Evolutionary conservation across 2,329 filamentous ascomycete genomes (phyloP), one percentile per base, ranked within the genome.

Genomic region (Exophiala bonariae): DNA sequence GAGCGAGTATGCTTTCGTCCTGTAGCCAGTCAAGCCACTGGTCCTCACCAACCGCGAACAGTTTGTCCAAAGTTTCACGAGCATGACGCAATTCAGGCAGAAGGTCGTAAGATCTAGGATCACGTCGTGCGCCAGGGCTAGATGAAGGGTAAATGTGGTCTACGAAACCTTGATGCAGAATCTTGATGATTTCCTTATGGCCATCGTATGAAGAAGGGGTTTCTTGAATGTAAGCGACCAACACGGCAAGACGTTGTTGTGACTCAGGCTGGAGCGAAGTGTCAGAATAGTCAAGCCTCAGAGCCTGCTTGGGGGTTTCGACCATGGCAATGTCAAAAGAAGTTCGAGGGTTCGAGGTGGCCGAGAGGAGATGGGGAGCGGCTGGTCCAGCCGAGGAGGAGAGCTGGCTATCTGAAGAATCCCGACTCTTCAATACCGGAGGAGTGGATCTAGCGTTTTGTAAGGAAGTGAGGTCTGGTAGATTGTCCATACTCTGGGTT

Each of bases 21-120:
- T 80, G 73, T 34, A 85, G 76, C 73, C 81, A 83, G 50, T 82
- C 79, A 3, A 75, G 67, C 81, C 81, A 85, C 41, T 83, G 68
- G 33, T 79, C 74, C 61, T 85, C 82, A 1, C 81, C 81, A 49
- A 85, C 75, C 2, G 81, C 77, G 57, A 83, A 85, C 16, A 81
- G 74, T 42, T 77, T 75, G 56, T 81, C 77, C 76, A 85, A 81
- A 44, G 76, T 74, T 57, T 79, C 75, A 48, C 81, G 75, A 3
- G 73, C 72, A 17, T 62, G 68, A 30, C 71, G 65, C 52, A 76
- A 62, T 50, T 76, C 72, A 39, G 65, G 66, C 7, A 76, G 65
- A 4, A 75, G 61, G 47, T 75, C 73, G 49, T 75, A 76, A 4
- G 62, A 61, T 28, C 64, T 66, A 1, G 72, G 72, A 37, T 75